Evolutionary conservation across 2,329 filamentous ascomycete species (phyloP).

Genomic region (Alternaria angustiovoidea): DNA sequence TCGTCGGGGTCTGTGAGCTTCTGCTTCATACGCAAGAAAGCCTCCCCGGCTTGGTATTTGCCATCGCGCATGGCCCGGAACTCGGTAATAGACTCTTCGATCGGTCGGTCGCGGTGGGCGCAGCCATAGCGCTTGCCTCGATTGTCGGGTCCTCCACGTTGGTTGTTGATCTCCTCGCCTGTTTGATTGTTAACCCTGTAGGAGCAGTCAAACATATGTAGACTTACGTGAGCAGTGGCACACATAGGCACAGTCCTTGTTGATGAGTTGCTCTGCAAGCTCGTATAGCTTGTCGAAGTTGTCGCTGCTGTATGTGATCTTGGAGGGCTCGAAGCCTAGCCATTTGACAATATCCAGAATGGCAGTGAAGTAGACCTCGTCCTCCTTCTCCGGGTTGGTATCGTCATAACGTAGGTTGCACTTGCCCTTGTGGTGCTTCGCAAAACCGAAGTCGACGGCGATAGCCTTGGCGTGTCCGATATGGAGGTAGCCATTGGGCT

Average conservation of each 20-base stretch:
- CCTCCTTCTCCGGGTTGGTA: slow-evolving; percentile 92
- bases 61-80: slow-evolving; percentile 92
- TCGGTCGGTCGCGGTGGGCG: slow-evolving; percentile 75
- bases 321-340: slow-evolving; percentile 82
- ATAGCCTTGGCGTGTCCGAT: slow-evolving; percentile 97
- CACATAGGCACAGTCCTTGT: slow-evolving; percentile 75
- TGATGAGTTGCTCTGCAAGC: slow-evolving; percentile 84
- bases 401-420: slow-evolving; percentile 87
- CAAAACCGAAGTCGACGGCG: slow-evolving; percentile 95
- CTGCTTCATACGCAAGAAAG: slow-evolving; percentile 93
- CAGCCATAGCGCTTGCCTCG: slow-evolving; percentile 79
- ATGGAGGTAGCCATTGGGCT: slow-evolving; percentile 91
- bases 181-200: slow-evolving; percentile 31
- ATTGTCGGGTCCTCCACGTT: slow-evolving; percentile 79
- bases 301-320: slow-evolving; percentile 87
- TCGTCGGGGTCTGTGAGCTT: slow-evolving; percentile 68
- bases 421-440: slow-evolving; percentile 79
- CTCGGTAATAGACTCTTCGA: slow-evolving; percentile 79
- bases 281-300: slow-evolving; percentile 90
- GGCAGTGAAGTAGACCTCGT: slow-evolving; percentile 87
- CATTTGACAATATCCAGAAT: slow-evolving; percentile 88
- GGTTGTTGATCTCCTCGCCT: slow-evolving; percentile 83
- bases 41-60: slow-evolving; percentile 84
- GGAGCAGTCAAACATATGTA: no score
- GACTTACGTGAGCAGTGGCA: slow-evolving; percentile 77